Evolutionary conservation across 106 monocot species (phyloP).

Genomic region (Acorus calamus): DNA sequence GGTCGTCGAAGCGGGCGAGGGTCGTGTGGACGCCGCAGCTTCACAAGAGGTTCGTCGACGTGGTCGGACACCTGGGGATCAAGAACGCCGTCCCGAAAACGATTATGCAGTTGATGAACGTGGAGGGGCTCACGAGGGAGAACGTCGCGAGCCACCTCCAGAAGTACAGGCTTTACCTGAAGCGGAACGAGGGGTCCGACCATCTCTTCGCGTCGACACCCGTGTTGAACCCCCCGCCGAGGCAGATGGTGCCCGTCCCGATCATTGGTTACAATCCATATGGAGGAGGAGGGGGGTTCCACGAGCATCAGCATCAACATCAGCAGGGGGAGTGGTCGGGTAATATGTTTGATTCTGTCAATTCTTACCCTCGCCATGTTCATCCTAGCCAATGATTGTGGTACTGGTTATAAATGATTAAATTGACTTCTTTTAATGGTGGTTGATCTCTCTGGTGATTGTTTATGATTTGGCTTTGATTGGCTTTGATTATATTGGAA

Average conservation of each 20-base stretch:
- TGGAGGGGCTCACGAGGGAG: constrained; percentile 46
- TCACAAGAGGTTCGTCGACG: constrained; percentile 50
- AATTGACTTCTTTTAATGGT: no score
- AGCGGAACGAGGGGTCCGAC: constrained; percentile 45
- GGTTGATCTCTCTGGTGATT: no score
- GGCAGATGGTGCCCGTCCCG: constrained; percentile 5
- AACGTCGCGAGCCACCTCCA: constrained; percentile 66
- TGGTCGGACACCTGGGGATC: constrained; percentile 36
- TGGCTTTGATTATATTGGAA: no score
- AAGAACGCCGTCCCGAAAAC: constrained; percentile 44
- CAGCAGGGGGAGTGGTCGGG: no score
- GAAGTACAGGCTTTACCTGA: constrained; percentile 42
- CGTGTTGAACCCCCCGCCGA: constrained; percentile 23
- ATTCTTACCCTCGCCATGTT: no score
- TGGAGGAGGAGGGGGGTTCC: no score
- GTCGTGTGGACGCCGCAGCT: constrained; percentile 52
- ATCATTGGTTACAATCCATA: background rate
- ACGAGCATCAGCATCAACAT: no score
- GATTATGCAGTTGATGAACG: constrained; percentile 55
- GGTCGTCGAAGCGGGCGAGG: constrained; percentile 22
- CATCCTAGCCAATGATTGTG: no score
- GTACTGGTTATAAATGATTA: no score
- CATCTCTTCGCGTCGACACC: constrained; percentile 40
- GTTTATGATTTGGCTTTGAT: no score
- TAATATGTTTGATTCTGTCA: no score